These are phyloP conservation scores for Gossypium gossypioides DNA, from an alignment of 441 rosid genomes.

Conservation along the genomic window DNA sequence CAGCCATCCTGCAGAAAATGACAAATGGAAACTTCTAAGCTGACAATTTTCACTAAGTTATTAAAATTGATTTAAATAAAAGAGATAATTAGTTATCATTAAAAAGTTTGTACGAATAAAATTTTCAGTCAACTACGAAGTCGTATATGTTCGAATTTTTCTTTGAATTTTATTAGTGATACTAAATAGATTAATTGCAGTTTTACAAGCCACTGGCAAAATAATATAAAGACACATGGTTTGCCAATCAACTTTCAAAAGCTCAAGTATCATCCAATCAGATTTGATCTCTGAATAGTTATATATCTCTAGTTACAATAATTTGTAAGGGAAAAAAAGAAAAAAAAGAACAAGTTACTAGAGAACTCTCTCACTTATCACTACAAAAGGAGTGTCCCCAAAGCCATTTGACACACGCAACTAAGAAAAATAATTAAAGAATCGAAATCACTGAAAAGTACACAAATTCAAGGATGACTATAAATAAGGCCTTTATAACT, in stretches of 20 bases:
- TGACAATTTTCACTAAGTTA: not conserved
- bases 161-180: not conserved
- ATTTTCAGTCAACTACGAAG: not conserved
- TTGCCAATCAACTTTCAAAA: not conserved
- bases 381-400: not conserved
- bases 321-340: not conserved
- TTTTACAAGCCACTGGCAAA: not conserved
- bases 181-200: not conserved
- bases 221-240: not conserved
- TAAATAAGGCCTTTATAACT: not conserved
- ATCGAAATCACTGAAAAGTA: not conserved
- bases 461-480: not conserved
- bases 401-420: not conserved
- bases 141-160: not conserved
- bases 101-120: not conserved
- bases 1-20: constrained; percentile 60
- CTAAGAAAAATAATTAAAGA: not conserved
- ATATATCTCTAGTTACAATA: not conserved
- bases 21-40: constrained; percentile 3
- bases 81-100: not conserved
- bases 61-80: not conserved
- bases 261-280: not conserved
- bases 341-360: not conserved
- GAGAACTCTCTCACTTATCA: not conserved
- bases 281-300: not conserved